Evolutionary conservation across 2,329 filamentous ascomycete genomes (phyloP).

Genomic region (Claviceps sp.): DNA sequence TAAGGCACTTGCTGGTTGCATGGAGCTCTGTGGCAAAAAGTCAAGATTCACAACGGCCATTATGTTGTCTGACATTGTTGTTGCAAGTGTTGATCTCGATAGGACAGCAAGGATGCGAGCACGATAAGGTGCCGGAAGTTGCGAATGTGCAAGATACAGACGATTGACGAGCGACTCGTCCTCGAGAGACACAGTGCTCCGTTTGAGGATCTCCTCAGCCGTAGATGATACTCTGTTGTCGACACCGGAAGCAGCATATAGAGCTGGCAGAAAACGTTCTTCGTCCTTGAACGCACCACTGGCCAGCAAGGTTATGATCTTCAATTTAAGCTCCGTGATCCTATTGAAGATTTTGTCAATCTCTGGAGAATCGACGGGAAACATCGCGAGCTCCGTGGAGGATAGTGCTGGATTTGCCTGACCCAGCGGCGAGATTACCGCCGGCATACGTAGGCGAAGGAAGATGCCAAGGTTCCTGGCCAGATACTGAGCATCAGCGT

Average conservation of each 20-base stretch:
- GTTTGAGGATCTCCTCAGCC: slow-evolving; percentile 82
- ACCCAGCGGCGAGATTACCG: slow-evolving; percentile 18
- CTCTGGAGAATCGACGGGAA: slow-evolving; percentile 31
- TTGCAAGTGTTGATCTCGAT: slow-evolving; percentile 62
- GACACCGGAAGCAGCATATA: slow-evolving; percentile 71
- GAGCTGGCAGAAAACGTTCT: slow-evolving; percentile 70
- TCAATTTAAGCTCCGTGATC: slow-evolving; percentile 34
- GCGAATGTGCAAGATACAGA: slow-evolving; percentile 62
- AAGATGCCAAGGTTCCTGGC: slow-evolving; percentile 66
- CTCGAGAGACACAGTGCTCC: slow-evolving; percentile 63
- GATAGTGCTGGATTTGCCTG: slow-evolving; percentile 21
- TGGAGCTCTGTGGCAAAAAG: slow-evolving; percentile 28
- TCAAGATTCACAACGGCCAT: slow-evolving; percentile 56
- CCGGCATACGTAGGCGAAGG: slow-evolving; percentile 31
- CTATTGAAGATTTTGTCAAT: slow-evolving; percentile 43
- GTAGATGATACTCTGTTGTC: slow-evolving; percentile 71
- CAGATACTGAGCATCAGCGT: slow-evolving; percentile 59
- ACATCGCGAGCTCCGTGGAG: slow-evolving; percentile 16
- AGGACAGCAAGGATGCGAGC: slow-evolving; percentile 65
- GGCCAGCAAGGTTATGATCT: slow-evolving; percentile 57
- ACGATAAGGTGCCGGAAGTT: slow-evolving; percentile 58
- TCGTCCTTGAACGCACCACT: slow-evolving; percentile 76
- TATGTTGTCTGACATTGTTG: slow-evolving; percentile 54
- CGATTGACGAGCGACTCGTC: slow-evolving; percentile 45
- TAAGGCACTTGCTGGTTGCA: slow-evolving; percentile 39